Conservation (phyloP, 345 rosid genomes). For the Lepidium didymum region DNA sequence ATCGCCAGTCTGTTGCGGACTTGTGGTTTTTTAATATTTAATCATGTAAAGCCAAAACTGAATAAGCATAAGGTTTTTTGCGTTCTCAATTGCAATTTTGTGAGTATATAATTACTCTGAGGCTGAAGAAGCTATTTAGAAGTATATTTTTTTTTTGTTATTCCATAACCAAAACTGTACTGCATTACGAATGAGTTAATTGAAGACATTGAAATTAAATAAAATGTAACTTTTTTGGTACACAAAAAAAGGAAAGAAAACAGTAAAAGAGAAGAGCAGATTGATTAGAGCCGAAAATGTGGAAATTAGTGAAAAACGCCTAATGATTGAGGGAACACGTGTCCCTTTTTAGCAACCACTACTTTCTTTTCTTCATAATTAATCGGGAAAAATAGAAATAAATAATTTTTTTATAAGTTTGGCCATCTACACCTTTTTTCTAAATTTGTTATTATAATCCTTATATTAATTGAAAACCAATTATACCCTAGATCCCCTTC, state of each 20-base stretch:
- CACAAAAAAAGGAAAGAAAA: not conserved
- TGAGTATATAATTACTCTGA: not conserved
- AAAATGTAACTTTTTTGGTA: not conserved
- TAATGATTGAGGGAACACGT: constrained; percentile 12
- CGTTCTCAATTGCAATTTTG: not conserved
- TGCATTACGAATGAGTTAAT: not conserved
- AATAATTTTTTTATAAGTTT: too few relatives aligned
- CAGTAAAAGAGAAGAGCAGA: not conserved
- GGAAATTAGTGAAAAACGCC: constrained; percentile 15
- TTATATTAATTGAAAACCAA: too few relatives aligned
- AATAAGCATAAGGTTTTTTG: not conserved
- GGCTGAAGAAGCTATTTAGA: not conserved
- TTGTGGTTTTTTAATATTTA: too few relatives aligned
- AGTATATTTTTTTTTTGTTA: not conserved
- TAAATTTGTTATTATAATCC: too few relatives aligned
- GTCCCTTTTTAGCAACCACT: constrained; percentile 5
- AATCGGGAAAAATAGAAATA: not conserved
- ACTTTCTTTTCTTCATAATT: not conserved
- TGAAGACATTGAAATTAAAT: not conserved
- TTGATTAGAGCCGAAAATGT: constrained; percentile 11
- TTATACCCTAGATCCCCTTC: too few relatives aligned
- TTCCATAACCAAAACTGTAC: not conserved
- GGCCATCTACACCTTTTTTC: too few relatives aligned
- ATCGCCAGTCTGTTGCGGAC: too few relatives aligned
- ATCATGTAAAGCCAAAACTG: not conserved